Evolutionary conservation across 2,329 filamentous ascomycete species (phyloP), one percentile per base, ranked within the genome.

Genomic region (Pestalotiopsis sp.): DNA sequence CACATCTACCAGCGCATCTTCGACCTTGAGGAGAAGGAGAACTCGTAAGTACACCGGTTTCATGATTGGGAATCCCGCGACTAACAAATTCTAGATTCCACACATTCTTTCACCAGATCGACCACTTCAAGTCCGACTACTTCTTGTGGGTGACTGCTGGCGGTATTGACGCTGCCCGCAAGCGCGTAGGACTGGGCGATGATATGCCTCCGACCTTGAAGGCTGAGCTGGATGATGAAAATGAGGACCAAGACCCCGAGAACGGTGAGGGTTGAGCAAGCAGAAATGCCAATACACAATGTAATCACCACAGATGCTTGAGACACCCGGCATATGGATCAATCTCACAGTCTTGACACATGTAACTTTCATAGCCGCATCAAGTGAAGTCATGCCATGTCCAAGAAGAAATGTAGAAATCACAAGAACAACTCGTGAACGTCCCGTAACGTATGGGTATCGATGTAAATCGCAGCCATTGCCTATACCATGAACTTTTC

Each of bases 1-100:
- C 90, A 97, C 79, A 98, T 99, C 70, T 99, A 99, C 78, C 89
- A 93, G 75, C 88, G 93, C 27, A 97, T 98, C 73, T 98, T 97
- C 80, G 87, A 92, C 31, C 92, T 97, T 65, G 96, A 98, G 80
- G 93, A 96, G 81, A 89, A 91, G 78, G 91, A 93, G 72, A 94
- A 95, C 77, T 89, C 93, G 93, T 95, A 85, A 88, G 93, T 88
- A 49, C 3, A 38, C 1, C 39, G 61, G 36, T 17, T 55, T 59
- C 17, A 57, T 57, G 52, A 36, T 25, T 49, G 41, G 57, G 38
- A 36, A 39, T 14, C 38, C 7, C 23, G n/a, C 23, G 57, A 14
- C 71, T 78, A 61, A 76, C 66, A 14, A 64, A 0, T 6, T 13
- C 14, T 73, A 93, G 91, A 17, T 94, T 94, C 80, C 90, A 92